These are phyloP conservation scores for Silene conica DNA, from an alignment of 148 eudicot species.

Conservation along the genomic window DNA sequence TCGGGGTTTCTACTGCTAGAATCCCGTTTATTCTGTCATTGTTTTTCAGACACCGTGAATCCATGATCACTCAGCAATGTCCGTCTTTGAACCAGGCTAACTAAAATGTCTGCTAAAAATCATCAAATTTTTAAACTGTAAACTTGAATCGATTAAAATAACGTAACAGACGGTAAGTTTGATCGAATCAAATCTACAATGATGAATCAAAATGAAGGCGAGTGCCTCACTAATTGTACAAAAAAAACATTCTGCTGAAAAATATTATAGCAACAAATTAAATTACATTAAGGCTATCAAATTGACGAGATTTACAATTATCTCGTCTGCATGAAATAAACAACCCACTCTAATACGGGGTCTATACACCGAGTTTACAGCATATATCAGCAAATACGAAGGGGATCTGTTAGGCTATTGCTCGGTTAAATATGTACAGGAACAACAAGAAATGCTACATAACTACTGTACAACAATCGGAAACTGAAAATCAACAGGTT, in stretches of 20 bases:
- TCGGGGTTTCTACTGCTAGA: too few relatives aligned
- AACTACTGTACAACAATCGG: neutral
- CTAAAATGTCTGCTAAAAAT: neutral
- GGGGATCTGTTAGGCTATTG: constrained; percentile 6
- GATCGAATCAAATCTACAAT: neutral
- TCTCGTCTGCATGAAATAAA: neutral
- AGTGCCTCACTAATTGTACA: too few relatives aligned
- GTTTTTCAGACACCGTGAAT: too few relatives aligned
- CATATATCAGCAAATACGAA: constrained; percentile 9
- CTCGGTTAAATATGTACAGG: constrained; percentile 14
- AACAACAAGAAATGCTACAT: neutral
- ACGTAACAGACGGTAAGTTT: neutral
- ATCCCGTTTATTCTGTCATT: neutral
- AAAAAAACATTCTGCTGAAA: neutral
- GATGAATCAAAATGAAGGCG: neutral
- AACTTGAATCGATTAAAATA: neutral
- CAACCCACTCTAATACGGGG: constrained; percentile 5
- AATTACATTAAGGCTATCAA: neutral
- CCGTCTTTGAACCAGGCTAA: neutral
- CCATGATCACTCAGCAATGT: neutral
- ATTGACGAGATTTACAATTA: neutral
- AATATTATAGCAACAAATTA: neutral
- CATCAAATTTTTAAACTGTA: neutral
- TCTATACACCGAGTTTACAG: constrained; percentile 20
- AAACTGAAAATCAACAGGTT: constrained; percentile 33